Evolutionary conservation across 768 basidiomycete species (phyloP), one percentile per base, ranked within the genome.

Genomic region (Pulveroboletus sp.): DNA sequence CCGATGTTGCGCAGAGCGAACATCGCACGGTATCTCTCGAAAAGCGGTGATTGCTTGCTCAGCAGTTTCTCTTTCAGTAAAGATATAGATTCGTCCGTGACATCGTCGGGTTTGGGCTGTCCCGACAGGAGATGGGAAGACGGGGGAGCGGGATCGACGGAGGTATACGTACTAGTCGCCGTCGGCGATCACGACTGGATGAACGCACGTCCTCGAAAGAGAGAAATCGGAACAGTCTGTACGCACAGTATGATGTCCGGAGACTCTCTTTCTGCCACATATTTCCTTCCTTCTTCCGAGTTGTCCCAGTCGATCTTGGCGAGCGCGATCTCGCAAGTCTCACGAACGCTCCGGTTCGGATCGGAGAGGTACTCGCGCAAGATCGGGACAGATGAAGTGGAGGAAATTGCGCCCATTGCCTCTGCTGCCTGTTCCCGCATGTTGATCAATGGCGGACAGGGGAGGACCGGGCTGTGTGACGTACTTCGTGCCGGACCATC

Each of bases 401-500:
- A 74, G 8, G 89, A 92, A 31, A 98, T 91, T 1, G 96, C 96
- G 34, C 94, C 96, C 76, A 99, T 86, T 9, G 96, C 96, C 71
- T 99, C 96, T n/a, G 96, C 96, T 43, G 95, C 93, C 89, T 94
- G 55, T 40, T 55, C 54, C 56, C 43, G n/a, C 46, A 48, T 50
- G 55, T 45, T 49, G 37, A 35, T 58, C 54, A 56, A 38, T n/a
- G 47, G 35, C 36, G 34, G 41, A 32, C 12, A n/a, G 35, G 13
- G 8, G 32, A 46, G 23, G n/a, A 31, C 29, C 23, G 5, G 26
- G n/a, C 27, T 29, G 39, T 17, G 30, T 14, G 40, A 59, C 74
- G 50, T 57, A 89, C 92, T 79, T 99, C 96, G 71, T 99, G 96
- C 47, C 96, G 77, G 53, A 98, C 96, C 96, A 99, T 99, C 1